Percentiles rank a stretch among this genome's conserved stretches.
Conservation (phyloP, 345 rosid species). For the Melaleuca quinquenervia region DNA sequence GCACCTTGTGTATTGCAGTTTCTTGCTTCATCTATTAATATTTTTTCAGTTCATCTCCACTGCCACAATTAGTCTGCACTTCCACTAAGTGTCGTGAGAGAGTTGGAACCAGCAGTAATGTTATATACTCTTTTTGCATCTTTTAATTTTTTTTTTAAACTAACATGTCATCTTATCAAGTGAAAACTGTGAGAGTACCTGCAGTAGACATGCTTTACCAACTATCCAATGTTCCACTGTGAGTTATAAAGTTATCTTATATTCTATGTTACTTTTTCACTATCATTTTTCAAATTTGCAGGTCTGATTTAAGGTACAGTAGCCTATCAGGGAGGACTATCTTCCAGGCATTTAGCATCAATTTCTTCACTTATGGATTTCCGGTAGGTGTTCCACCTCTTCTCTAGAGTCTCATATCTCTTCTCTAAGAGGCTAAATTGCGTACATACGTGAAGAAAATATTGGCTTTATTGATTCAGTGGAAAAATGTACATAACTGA, state of each 20-base stretch:
- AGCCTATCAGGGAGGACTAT: conserved; percentile 20
- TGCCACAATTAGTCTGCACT: not conserved
- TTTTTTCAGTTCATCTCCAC: not conserved
- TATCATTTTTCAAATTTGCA: conserved; percentile 1
- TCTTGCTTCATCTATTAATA: not conserved
- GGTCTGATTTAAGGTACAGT: conserved; percentile 21
- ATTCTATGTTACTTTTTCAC: not conserved
- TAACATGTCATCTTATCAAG: not conserved
- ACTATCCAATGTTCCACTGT: not conserved
- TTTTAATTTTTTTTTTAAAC: not conserved
- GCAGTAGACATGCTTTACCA: not conserved
- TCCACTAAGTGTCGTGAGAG: not conserved
- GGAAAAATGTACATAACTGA: not conserved
- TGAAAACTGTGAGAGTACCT: not conserved
- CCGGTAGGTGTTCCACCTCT: conserved; percentile 17
- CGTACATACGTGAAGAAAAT: not conserved
- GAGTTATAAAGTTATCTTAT: not conserved
- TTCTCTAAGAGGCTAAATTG: not conserved
- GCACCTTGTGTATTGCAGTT: not conserved
- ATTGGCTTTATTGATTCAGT: not conserved
- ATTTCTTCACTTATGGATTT: conserved; percentile 41
- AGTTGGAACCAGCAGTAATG: not conserved
- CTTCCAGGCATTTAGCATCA: conserved; percentile 32
- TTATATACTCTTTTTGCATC: not conserved
- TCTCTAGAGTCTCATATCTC: not conserved